Base-by-base conservation (phyloP, 148 eudicot genomes). In the Fagopyrum esculentum region DNA sequence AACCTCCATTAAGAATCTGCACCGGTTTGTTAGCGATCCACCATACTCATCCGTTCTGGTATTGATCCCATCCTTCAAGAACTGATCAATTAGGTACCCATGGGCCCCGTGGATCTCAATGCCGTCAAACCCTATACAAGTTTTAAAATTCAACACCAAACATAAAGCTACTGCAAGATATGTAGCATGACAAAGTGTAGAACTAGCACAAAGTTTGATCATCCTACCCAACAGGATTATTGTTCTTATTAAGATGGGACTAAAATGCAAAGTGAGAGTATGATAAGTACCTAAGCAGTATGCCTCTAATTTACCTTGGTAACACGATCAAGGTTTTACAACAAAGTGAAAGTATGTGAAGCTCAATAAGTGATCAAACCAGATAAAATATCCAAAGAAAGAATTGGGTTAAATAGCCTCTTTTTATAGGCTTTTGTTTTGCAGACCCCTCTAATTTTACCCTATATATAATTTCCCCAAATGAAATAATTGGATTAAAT, bases 31-130 rank as follows among this genome's bases (percentile, higher is more conserved):
- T 16, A 89, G 80, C 17, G 95, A 84, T 10, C 98, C 98, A 13
- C 93, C 97, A 19, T 88, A 93, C 22, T 84, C 91, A 2, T 93
- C 98, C 2, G 78, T 85, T 13, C 97, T 74, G n/a, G 87, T 93
- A 54, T 93, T 93, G 81, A 93, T 91, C 9, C 88, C 89, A 50
- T 91, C 90, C 73, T 93, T 93, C 19, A 88, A 75, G 80, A 93
- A 93, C 78, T 93, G 98, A 45, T 93, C 98, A 19, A 93, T 84
- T 57, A 93, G 82, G 87, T 93, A 89, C 35, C 98, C 97, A 30
- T 91, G 97, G 10, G 95, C 98, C 30, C 87, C 90, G 35, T 93
- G 95, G 59, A 91, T 88, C 80, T 93, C 98, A 43, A 91, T 78
- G 1, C 98, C 98, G 80, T 93, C 95, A 82, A 93, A 93, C 9